phyloP scores from a whole-genome alignment of 1,139 yeast species.

The Magnusiomyces suaveolens region DNA sequence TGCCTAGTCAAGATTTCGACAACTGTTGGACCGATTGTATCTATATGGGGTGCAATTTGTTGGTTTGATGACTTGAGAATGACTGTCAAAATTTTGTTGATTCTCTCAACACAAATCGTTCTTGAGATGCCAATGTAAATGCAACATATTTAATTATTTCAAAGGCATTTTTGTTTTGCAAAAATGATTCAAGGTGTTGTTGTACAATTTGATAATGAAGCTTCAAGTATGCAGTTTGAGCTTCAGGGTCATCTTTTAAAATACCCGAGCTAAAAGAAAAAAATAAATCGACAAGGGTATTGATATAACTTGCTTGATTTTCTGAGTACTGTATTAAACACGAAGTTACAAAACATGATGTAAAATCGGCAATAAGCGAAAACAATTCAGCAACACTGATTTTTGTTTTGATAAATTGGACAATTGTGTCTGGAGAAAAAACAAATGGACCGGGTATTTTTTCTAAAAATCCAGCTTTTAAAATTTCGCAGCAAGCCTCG shows the following conservation, averaged over 20 bases:
- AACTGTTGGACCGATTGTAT: conserved; percentile 22
- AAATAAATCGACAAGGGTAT: conserved; percentile 18
- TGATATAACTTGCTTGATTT: conserved; percentile 12
- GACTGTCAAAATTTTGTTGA: conserved; percentile 52
- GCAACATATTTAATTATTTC: conserved; percentile 26
- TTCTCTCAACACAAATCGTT: conserved; percentile 55
- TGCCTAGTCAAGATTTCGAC: conserved; percentile 22
- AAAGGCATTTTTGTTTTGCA: conserved; percentile 14
- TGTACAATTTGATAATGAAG: conserved; percentile 21
- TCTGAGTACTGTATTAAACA: conserved; percentile 5
- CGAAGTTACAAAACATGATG: conserved; percentile 25
- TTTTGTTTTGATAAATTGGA: conserved; percentile 40
- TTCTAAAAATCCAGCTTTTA: conserved; percentile 39
- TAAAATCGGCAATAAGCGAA: conserved; percentile 25
- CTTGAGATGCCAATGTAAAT: conserved; percentile 43
- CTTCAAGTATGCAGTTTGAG: conserved; percentile 20
- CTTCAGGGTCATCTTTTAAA: conserved; percentile 21
- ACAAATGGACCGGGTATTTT: conserved; percentile 14
- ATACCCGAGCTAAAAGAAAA: conserved; percentile 10
- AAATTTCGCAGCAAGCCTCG: conserved; percentile 48
- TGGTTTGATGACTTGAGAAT: conserved; percentile 32
- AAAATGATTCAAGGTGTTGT: conserved; percentile 14
- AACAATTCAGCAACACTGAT: conserved; percentile 21
- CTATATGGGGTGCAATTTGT: conserved; percentile 12
- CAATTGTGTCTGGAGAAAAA: conserved; percentile 26